Conservation (phyloP, 2,329 filamentous ascomycete genomes). For the Dothiorella sarmentorum region DNA sequence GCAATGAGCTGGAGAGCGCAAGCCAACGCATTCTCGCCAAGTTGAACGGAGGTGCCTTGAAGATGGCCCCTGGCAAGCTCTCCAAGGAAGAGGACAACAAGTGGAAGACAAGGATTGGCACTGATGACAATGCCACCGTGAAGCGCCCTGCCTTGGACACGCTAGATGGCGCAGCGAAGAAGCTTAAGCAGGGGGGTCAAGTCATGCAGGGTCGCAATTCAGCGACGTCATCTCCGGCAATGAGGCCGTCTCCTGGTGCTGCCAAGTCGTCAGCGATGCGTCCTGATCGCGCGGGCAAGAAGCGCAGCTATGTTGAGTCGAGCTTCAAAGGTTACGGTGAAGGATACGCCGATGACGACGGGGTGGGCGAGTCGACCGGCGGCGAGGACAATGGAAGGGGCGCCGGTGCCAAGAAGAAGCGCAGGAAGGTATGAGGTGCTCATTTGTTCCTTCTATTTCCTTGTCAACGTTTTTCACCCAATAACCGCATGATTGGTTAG, state of each 20-base stretch:
- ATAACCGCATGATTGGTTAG: too few relatives aligned
- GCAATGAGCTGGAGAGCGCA: conserved; percentile 38
- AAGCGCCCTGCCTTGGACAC: conserved; percentile 23
- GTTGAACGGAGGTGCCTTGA: conserved; percentile 39
- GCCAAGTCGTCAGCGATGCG: conserved; percentile 44
- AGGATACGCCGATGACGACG: conserved; percentile 66
- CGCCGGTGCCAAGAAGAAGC: conserved; percentile 28
- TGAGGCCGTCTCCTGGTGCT: conserved; percentile 31
- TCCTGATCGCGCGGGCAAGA: conserved; percentile 65
- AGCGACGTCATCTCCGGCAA: conserved; percentile 37
- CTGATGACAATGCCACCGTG: conserved; percentile 39
- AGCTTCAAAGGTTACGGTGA: conserved; percentile 74
- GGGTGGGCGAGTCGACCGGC: conserved; percentile 62
- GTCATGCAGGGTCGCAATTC: conserved; percentile 26
- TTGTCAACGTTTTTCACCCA: background rate
- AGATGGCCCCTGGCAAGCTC: conserved; percentile 43
- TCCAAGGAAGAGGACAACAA: conserved; percentile 39
- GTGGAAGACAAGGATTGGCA: conserved; percentile 43
- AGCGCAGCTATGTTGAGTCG: conserved; percentile 71
- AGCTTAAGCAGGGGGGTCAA: conserved; percentile 25
- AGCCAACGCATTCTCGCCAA: conserved; percentile 29
- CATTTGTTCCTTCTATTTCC: conserved; percentile 1
- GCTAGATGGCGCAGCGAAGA: conserved; percentile 25
- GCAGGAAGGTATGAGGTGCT: conserved; percentile 27
- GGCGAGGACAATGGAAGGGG: conserved; percentile 59